These are phyloP conservation scores for Wallacemonas rigidus DNA, from an alignment of 208 protist species.

Conservation along the genomic window DNA sequence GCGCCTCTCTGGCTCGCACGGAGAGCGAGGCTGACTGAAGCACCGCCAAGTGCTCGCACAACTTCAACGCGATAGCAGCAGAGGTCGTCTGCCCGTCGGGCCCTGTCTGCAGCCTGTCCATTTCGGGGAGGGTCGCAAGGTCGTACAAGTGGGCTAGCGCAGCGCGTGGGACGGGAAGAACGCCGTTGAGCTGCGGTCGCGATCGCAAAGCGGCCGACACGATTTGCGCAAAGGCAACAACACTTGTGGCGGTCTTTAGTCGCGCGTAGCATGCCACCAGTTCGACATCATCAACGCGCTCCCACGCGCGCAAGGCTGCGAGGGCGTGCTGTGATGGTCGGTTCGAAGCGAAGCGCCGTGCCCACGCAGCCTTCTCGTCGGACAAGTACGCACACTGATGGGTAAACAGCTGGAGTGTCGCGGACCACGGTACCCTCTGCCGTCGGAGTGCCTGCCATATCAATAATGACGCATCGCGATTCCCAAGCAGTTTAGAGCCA, in stretches of 20 bases:
- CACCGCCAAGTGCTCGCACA: slow-evolving; percentile 50
- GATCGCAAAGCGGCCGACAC: slow-evolving; percentile 51
- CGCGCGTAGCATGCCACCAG: slow-evolving; percentile 32
- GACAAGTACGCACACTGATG: slow-evolving; percentile 47
- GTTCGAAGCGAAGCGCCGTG: slow-evolving; percentile 3
- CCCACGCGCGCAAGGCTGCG: slow-evolving; percentile 36
- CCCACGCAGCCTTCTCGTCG: slow-evolving; percentile 30
- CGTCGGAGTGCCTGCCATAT: slow-evolving; percentile 59
- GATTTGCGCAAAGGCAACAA: slow-evolving; percentile 53
- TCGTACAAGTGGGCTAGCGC: slow-evolving; percentile 55
- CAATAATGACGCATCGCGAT: slow-evolving; percentile 28
- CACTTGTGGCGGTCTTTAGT: slow-evolving; percentile 30
- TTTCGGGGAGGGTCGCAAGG: slow-evolving; percentile 23
- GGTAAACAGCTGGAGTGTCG: slow-evolving; percentile 39
- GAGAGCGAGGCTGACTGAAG: slow-evolving; percentile 26
- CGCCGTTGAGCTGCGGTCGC: slow-evolving; percentile 48
- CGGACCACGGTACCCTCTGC: slow-evolving; percentile 51
- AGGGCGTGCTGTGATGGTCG: slow-evolving; percentile 27
- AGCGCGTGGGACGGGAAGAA: slow-evolving; percentile 54
- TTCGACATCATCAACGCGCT: slow-evolving; percentile 25
- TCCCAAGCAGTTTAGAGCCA: slow-evolving; percentile 19
- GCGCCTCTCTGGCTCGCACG: slow-evolving; percentile 33
- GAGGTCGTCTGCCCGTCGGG: too few relatives aligned
- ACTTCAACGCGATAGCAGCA: slow-evolving; percentile 49
- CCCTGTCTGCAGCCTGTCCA: neutral